A percentile compares a stretch with the other conserved stretches of the same genome.
Conservation (phyloP, 2,329 filamentous ascomycete species). For the Alternaria postmessia region DNA sequence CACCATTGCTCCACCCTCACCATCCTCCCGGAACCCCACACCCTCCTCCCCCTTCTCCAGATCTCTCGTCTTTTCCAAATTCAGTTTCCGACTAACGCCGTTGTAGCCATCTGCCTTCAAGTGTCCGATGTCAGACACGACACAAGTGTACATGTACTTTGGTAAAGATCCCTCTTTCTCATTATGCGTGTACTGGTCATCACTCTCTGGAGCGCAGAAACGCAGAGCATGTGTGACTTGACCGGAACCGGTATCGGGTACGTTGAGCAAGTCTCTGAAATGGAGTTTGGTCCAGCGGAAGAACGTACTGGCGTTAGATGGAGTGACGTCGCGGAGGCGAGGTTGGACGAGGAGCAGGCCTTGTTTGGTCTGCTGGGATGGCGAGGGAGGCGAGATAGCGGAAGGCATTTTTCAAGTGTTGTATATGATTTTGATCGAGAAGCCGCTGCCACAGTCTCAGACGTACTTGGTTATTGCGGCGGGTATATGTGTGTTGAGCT, state of each 20-base stretch:
- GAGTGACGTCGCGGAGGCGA: constrained; percentile 11
- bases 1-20: not conserved
- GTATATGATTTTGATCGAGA: not conserved
- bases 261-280: constrained; percentile 26
- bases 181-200: not conserved
- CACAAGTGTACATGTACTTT: constrained; percentile 1
- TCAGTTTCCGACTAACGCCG: constrained; percentile 3
- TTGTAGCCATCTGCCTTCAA: constrained; percentile 4
- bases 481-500: not conserved
- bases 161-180: not conserved
- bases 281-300: constrained; percentile 33
- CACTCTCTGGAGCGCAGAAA: not conserved
- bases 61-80: not conserved
- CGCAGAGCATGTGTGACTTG: not conserved
- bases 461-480: no score
- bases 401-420: not conserved
- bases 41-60: not conserved
- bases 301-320: constrained; percentile 11
- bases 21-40: not conserved
- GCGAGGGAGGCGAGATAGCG: not conserved
- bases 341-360: constrained; percentile 28
- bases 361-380: not conserved
- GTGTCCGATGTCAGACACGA: not conserved
- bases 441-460: not conserved
- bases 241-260: not conserved